phyloP scores from a whole-genome alignment of 2,329 filamentous ascomycete species.

The Mycosphaerella arachidis region DNA sequence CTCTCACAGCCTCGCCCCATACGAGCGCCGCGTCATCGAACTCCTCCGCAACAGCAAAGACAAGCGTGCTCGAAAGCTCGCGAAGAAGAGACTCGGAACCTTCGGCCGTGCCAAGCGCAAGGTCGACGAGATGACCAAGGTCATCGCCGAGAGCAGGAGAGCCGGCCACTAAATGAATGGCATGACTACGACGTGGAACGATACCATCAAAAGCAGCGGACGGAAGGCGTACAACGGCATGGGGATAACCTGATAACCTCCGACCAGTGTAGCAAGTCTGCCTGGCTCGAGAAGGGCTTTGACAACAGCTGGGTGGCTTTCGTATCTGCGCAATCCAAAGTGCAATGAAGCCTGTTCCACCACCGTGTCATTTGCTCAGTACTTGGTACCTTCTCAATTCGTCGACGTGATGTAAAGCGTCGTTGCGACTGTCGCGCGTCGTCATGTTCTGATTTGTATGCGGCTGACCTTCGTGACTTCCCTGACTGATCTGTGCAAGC shows the following conservation, averaged over 20 bases:
- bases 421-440: background rate
- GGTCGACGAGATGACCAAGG: constrained; percentile 97
- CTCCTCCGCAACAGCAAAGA: constrained; percentile 98
- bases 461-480: background rate
- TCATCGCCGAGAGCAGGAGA: constrained; percentile 93
- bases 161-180: constrained; percentile 59
- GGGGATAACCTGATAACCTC: background rate
- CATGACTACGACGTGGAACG: background rate
- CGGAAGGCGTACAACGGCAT: constrained; percentile 7
- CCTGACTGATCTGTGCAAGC: background rate
- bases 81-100: constrained; percentile 99
- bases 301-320: constrained; percentile 14
- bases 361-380: constrained; percentile 3
- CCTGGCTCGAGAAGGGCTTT: constrained; percentile 1
- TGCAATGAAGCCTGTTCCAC: constrained; percentile 8
- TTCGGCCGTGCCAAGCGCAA: constrained; percentile 99
- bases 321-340: constrained; percentile 20
- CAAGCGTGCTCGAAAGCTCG: constrained; percentile 97
- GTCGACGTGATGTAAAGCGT: background rate
- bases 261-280: background rate
- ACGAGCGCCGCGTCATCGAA: constrained; percentile 99
- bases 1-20: constrained; percentile 39
- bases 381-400: constrained; percentile 4
- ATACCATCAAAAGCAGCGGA: background rate
- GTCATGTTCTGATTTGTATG: background rate